Conservation (phyloP, 108 stramenopile species). For the Craspedostauros australis region DNA sequence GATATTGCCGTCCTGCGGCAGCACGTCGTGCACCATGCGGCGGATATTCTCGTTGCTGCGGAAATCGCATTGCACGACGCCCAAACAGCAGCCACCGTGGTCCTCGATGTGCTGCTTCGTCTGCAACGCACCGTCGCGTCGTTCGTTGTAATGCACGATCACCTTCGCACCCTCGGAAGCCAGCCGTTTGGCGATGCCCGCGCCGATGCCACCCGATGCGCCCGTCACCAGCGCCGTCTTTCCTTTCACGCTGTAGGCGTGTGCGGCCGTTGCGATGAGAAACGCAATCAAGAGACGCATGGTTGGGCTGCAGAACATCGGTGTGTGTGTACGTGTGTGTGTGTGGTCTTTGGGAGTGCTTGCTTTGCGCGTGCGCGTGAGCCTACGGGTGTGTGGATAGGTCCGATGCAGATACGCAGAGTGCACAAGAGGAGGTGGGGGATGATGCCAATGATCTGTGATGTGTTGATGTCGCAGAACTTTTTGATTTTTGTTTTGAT, state of each 20-base stretch:
- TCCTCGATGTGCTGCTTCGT: slow-evolving; percentile 5
- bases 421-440: no score
- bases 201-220: slow-evolving; percentile 54
- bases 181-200: slow-evolving; percentile 37
- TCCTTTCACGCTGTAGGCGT: slow-evolving; percentile 21
- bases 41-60: slow-evolving; percentile 23
- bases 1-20: slow-evolving; percentile 11
- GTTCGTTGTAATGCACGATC: slow-evolving; percentile 49
- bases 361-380: no score
- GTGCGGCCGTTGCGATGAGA: no score
- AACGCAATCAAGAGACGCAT: no score
- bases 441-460: no score
- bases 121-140: slow-evolving; percentile 31
- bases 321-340: no score
- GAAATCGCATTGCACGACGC: slow-evolving; percentile 54
- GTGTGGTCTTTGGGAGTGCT: no score
- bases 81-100: slow-evolving; percentile 33
- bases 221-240: slow-evolving; percentile 53
- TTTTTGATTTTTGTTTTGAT: no score
- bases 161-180: slow-evolving; percentile 40
- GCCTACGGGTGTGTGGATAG: no score
- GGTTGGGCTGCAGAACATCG: no score
- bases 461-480: no score
- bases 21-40: slow-evolving; percentile 22
- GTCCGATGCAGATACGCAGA: no score